phyloP scores from a whole-genome alignment of 192 early-diverging fungal species.

The Rhizophagus sp. region DNA sequence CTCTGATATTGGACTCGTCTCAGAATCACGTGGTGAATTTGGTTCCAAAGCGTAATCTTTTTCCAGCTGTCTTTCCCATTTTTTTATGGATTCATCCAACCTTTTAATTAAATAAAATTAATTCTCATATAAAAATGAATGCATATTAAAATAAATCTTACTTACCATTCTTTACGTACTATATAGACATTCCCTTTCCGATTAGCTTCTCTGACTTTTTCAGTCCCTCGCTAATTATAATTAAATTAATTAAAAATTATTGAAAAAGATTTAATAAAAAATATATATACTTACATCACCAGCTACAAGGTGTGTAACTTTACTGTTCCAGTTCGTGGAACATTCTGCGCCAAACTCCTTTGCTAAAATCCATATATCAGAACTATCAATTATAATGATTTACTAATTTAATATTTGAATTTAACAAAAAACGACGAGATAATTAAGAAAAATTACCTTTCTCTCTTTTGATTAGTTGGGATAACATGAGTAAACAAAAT shows the following conservation, averaged over 20 bases:
- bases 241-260: neutral
- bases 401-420: neutral
- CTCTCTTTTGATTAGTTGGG: constrained; percentile 55
- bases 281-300: constrained; percentile 58
- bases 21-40: constrained; percentile 15
- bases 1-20: neutral
- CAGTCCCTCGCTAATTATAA: constrained; percentile 59
- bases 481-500: constrained; percentile 86
- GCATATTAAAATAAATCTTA: constrained; percentile 34
- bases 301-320: constrained; percentile 89
- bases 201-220: constrained; percentile 73
- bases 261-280: neutral
- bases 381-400: constrained; percentile 40
- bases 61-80: constrained; percentile 76
- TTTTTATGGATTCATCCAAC: constrained; percentile 71
- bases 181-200: constrained; percentile 45
- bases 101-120: constrained; percentile 36
- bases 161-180: constrained; percentile 61
- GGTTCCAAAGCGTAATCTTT: constrained; percentile 50
- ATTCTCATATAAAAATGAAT: too few relatives aligned
- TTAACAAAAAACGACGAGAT: neutral
- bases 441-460: constrained; percentile 5
- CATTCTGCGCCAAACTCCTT: constrained; percentile 82
- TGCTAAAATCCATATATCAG: constrained; percentile 84
- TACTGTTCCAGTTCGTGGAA: constrained; percentile 53